Conservation (phyloP, 1,284 basidiomycete species). For the Irpex rosettiformis region DNA sequence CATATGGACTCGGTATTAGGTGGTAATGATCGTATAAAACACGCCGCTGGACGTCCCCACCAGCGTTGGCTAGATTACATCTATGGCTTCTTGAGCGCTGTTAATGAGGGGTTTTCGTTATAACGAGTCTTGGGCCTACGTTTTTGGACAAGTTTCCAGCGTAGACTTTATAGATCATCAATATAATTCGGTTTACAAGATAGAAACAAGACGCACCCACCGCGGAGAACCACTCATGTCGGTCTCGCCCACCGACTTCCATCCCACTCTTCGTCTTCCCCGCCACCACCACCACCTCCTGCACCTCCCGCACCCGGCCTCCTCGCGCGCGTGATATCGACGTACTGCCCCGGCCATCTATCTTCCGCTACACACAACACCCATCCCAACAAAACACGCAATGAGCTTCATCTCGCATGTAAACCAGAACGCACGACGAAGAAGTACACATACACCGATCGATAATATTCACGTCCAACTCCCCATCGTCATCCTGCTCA, state of each 20-base stretch:
- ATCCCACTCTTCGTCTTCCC: conserved; percentile 6
- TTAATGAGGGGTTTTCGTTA: too few relatives aligned
- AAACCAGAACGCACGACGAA: too few relatives aligned
- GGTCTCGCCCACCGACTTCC: conserved; percentile 23
- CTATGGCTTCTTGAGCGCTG: too few relatives aligned
- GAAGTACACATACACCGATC: conserved; percentile 67
- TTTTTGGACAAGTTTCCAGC: too few relatives aligned
- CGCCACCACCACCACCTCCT: conserved; percentile 37
- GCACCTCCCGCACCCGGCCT: conserved; percentile 45
- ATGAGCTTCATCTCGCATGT: not conserved
- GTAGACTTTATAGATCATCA: too few relatives aligned
- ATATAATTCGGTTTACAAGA: too few relatives aligned
- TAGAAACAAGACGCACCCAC: not conserved
- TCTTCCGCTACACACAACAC: conserved; percentile 46
- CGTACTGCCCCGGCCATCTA: conserved; percentile 66
- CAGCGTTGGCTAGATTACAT: too few relatives aligned
- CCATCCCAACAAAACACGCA: not conserved
- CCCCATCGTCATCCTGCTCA: conserved; percentile 61
- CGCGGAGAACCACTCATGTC: conserved; percentile 57
- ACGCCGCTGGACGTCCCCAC: too few relatives aligned
- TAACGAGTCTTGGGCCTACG: too few relatives aligned
- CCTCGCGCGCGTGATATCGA: conserved; percentile 58
- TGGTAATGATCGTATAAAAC: too few relatives aligned
- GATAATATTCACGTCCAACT: conserved; percentile 53
- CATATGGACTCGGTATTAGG: too few relatives aligned